Percentiles rank a stretch among this genome's conserved stretches.
Evolutionary conservation across 176 grass and related monocot species (phyloP).

Genomic region (Chloris gayana): DNA sequence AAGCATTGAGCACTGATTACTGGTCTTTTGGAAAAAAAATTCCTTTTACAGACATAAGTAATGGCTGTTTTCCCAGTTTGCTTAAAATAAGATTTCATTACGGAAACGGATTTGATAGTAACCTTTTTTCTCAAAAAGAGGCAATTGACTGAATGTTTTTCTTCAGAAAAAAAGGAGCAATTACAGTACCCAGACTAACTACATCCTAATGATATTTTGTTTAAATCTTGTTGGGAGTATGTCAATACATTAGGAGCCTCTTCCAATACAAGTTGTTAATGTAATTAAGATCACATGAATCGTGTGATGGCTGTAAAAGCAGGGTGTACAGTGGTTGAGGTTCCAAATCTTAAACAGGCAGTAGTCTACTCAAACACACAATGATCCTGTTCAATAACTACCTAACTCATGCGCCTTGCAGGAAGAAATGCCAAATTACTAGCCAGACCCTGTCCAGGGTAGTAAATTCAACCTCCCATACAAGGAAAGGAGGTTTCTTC

Average conservation of each 20-base stretch:
- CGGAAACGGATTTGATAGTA: neutral
- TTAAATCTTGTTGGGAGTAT: neutral
- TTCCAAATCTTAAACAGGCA: neutral
- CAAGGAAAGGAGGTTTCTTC: neutral
- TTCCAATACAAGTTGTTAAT: neutral
- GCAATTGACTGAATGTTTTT: neutral
- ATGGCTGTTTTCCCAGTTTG: neutral
- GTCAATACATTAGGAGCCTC: neutral
- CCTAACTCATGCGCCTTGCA: neutral
- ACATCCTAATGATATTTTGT: neutral
- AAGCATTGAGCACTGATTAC: neutral
- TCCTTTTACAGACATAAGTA: neutral
- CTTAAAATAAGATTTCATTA: neutral
- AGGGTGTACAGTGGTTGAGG: neutral
- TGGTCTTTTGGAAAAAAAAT: neutral
- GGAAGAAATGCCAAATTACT: neutral
- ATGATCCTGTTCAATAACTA: neutral
- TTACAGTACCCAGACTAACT: neutral
- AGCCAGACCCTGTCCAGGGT: neutral
- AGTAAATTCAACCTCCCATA: neutral
- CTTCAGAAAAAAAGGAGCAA: neutral
- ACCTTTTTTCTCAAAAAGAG: neutral
- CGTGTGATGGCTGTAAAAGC: neutral
- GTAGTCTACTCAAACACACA: neutral
- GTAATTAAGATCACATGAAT: neutral